These are phyloP conservation scores for Populus davidiana DNA, from an alignment of 345 rosid genomes.

Conservation along the genomic window DNA sequence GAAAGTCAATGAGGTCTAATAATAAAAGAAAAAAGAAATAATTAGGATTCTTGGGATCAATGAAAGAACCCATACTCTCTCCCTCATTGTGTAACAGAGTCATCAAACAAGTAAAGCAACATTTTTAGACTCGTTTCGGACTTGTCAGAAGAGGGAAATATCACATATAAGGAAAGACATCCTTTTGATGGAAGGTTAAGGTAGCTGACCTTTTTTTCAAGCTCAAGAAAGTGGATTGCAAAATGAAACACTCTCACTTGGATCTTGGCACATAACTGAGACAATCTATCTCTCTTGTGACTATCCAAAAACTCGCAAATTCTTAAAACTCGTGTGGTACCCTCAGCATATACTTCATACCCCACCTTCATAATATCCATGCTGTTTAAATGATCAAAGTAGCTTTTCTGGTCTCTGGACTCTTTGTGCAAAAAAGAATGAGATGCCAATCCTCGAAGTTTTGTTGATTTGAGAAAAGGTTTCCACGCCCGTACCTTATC, in stretches of 20 bases:
- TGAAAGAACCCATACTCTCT: neutral
- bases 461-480: conserved; percentile 62
- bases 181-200: neutral
- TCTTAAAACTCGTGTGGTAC: conserved; percentile 76
- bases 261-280: conserved; percentile 53
- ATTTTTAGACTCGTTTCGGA: neutral
- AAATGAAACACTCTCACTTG: conserved; percentile 62
- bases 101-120: neutral
- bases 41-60: neutral
- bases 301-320: conserved; percentile 62
- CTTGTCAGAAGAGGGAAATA: neutral
- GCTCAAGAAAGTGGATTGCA: conserved; percentile 69
- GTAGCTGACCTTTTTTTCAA: conserved; percentile 52
- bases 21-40: conserved; percentile 3
- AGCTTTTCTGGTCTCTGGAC: conserved; percentile 37
- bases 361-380: conserved; percentile 59
- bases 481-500: conserved; percentile 95
- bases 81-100: no score
- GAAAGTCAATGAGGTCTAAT: neutral
- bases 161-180: neutral
- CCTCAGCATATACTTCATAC: conserved; percentile 91
- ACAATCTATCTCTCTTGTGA: conserved; percentile 37
- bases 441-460: conserved; percentile 51
- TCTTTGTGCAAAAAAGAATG: conserved; percentile 43
- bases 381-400: conserved; percentile 36